A percentile compares a stretch with the other conserved stretches of the same genome.
phyloP scores from a whole-genome alignment of 192 early-diverging fungal species.

The Phlyctochytrium planicorne region DNA sequence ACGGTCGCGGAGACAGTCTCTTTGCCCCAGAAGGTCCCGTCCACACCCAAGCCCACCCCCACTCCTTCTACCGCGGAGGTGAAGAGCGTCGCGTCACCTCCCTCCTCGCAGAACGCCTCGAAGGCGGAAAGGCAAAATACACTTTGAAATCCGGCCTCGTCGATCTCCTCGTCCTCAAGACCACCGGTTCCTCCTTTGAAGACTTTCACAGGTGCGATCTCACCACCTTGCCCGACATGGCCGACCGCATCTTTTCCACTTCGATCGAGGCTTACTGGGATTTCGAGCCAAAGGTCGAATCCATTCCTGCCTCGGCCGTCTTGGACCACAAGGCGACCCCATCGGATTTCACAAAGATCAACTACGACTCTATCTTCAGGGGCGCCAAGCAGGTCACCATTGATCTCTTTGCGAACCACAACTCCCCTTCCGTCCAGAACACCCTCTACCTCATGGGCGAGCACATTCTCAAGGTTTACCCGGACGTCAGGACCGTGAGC shows the following conservation, averaged over 20 bases:
- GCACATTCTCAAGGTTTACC: too few relatives aligned
- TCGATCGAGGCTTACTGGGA: conserved; percentile 69
- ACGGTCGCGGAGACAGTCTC: too few relatives aligned
- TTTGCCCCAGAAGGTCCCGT: too few relatives aligned
- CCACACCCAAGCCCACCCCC: too few relatives aligned
- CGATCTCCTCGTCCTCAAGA: conserved; percentile 77
- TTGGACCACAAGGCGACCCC: too few relatives aligned
- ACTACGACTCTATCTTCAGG: conserved; percentile 55
- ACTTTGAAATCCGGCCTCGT: conserved; percentile 64
- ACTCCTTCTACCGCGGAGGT: too few relatives aligned
- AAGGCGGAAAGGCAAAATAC: too few relatives aligned
- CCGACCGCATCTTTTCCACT: conserved; percentile 78
- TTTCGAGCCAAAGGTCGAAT: conserved; percentile 31
- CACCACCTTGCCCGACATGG: conserved; percentile 70
- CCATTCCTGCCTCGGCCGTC: too few relatives aligned
- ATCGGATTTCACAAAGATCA: too few relatives aligned
- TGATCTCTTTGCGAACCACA: conserved; percentile 74
- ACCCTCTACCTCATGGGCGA: conserved; percentile 78
- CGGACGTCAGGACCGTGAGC: background rate
- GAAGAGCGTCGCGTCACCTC: too few relatives aligned
- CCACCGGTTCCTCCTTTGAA: conserved; percentile 77
- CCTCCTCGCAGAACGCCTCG: too few relatives aligned
- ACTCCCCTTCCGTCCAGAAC: conserved; percentile 76
- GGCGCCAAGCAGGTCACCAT: conserved; percentile 66
- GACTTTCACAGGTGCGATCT: conserved; percentile 72